Conservation (phyloP, 2,329 filamentous ascomycete species). For the Pyrenophora tritici-repentis region DNA sequence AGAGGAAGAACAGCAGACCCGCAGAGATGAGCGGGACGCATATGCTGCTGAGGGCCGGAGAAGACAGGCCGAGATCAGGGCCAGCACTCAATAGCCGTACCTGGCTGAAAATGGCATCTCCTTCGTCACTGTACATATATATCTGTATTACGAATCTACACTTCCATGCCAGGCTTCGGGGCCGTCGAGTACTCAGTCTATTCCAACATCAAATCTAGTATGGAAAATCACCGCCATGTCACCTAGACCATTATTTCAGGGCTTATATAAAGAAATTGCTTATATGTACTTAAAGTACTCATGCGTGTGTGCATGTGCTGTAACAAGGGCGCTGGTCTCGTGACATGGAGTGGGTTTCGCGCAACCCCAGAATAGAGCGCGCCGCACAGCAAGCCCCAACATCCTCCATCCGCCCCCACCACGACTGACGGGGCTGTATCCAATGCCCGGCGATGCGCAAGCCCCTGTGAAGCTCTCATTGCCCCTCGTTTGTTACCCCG, state of each 20-base stretch:
- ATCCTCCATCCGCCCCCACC: slow-evolving; percentile 19
- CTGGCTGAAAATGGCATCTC: slow-evolving; percentile 1
- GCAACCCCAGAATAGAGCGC: slow-evolving; percentile 16
- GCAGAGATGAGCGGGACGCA: slow-evolving; percentile 39
- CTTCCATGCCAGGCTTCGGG: slow-evolving; percentile 5
- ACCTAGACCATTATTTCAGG: too few relatives aligned
- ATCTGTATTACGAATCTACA: slow-evolving; percentile 26
- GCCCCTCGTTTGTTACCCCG: slow-evolving; percentile 62
- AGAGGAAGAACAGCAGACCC: slow-evolving; percentile 28
- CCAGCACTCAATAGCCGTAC: slow-evolving; percentile 32
- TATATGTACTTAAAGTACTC: neutral
- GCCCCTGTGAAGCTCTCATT: slow-evolving; percentile 78
- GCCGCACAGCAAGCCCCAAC: slow-evolving; percentile 23
- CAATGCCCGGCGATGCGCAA: slow-evolving; percentile 50
- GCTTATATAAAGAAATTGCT: too few relatives aligned
- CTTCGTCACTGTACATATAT: slow-evolving; percentile 20
- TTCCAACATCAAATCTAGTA: too few relatives aligned
- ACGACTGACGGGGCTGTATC: slow-evolving; percentile 23
- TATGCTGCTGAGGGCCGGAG: slow-evolving; percentile 40
- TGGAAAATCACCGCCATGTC: too few relatives aligned
- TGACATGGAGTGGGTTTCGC: slow-evolving; percentile 33
- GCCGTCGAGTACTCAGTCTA: too few relatives aligned
- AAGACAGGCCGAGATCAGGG: slow-evolving; percentile 42
- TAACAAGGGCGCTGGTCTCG: slow-evolving; percentile 14
- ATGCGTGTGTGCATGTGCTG: neutral